Conservation (phyloP, 2,329 filamentous ascomycete species). For the Trichoderma atrobrunneum region DNA sequence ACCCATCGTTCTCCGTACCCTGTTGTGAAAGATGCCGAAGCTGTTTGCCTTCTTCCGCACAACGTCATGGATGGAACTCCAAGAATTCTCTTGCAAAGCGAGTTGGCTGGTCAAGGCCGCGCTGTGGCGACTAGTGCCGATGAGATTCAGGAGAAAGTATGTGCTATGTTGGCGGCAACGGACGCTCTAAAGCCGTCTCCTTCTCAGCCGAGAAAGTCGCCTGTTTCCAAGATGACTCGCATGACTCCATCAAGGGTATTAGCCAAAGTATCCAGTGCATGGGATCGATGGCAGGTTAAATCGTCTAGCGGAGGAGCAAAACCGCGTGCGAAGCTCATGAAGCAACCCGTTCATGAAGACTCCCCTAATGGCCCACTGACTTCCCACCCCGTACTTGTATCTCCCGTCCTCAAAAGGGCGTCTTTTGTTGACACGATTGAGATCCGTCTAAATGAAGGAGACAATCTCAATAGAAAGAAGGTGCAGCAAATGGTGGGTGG, state of each 20-base stretch:
- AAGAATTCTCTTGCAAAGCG: not conserved
- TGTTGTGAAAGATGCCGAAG: not conserved
- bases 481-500: conserved; percentile 34
- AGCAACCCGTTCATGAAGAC: not conserved
- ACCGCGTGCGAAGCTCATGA: conserved; percentile 19
- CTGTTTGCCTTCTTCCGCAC: conserved; percentile 7
- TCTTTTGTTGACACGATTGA: conserved; percentile 32
- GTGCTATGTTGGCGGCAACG: conserved; percentile 38
- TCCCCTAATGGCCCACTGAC: not conserved
- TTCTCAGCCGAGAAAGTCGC: conserved; percentile 16
- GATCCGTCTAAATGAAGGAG: conserved; percentile 35
- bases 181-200: conserved; percentile 33
- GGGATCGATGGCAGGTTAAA: conserved; percentile 34
- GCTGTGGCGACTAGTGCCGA: conserved; percentile 20
- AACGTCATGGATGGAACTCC: conserved; percentile 1
- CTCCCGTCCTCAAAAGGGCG: not conserved
- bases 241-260: conserved; percentile 33
- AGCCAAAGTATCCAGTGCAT: conserved; percentile 35
- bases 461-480: conserved; percentile 36
- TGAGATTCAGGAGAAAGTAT: conserved; percentile 35
- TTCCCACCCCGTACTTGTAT: not conserved
- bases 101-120: not conserved
- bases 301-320: conserved; percentile 22
- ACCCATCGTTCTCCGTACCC: conserved; percentile 25
- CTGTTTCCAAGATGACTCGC: conserved; percentile 28